phyloP scores from a whole-genome alignment of 345 rosid genomes.

The Eucalyptus erythrocorys region DNA sequence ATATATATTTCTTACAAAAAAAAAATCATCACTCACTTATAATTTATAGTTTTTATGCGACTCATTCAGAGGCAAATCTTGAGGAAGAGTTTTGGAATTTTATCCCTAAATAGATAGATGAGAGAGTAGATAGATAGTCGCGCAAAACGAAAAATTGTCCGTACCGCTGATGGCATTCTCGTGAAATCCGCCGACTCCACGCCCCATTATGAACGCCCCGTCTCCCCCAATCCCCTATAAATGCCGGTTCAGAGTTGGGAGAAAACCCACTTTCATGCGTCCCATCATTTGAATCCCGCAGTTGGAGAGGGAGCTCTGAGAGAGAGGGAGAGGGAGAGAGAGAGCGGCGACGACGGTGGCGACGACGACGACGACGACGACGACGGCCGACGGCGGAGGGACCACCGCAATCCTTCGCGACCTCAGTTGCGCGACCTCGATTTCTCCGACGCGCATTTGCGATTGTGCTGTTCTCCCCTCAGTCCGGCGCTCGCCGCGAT shows the following conservation, averaged over 20 bases:
- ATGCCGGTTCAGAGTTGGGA: not conserved
- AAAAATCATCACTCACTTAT: not conserved
- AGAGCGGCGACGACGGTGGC: not conserved
- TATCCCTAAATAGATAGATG: not conserved
- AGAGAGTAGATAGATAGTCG: not conserved
- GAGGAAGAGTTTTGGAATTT: not conserved
- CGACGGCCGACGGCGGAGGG: not conserved
- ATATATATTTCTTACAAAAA: not conserved
- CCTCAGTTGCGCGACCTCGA: not conserved
- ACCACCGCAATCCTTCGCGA: not conserved
- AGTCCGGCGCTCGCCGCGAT: not conserved
- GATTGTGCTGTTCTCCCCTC: not conserved
- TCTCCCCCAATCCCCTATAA: not conserved
- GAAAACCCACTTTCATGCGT: not conserved
- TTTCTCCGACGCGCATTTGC: not conserved
- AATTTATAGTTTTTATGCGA: not conserved
- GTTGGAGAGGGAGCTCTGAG: not conserved
- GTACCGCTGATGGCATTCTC: not conserved
- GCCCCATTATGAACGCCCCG: not conserved
- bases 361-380: not conserved
- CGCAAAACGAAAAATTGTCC: not conserved
- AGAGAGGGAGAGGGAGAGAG: not conserved
- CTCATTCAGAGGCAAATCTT: not conserved
- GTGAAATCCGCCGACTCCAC: not conserved
- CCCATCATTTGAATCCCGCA: not conserved